Evolutionary conservation across 1,284 basidiomycete genomes (phyloP).

Genomic region (Apiotrichum akiyoshidainum): DNA sequence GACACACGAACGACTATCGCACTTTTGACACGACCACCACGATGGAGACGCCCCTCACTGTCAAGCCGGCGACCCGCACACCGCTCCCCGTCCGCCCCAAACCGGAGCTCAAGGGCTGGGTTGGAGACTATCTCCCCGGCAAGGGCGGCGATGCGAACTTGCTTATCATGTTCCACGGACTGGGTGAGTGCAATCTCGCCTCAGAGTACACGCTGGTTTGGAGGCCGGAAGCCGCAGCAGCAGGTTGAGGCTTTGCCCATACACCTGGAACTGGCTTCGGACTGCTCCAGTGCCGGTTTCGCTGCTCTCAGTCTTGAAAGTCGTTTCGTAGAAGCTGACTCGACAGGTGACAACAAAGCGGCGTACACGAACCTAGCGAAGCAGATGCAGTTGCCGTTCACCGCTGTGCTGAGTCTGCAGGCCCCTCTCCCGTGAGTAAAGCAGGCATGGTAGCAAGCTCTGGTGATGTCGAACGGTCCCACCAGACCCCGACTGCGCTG

Average conservation of each 20-base stretch:
- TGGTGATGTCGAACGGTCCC: no score
- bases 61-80: slow-evolving; percentile 26
- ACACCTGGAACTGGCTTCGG: no score
- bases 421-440: slow-evolving; percentile 70
- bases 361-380: slow-evolving; percentile 72
- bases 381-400: slow-evolving; percentile 76
- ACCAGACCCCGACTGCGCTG: no score
- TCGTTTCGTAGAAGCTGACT: no score
- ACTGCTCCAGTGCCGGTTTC: no score
- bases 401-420: slow-evolving; percentile 72
- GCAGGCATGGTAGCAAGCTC: no score
- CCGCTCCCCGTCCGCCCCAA: slow-evolving; percentile 6
- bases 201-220: no score
- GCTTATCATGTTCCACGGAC: slow-evolving; percentile 78
- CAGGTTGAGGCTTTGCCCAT: no score
- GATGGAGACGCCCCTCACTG: slow-evolving; percentile 24
- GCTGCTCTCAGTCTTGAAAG: no score
- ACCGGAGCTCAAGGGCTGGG: slow-evolving; percentile 26
- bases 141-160: slow-evolving; percentile 71
- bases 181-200: slow-evolving; percentile 54
- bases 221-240: no score
- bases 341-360: slow-evolving; percentile 61
- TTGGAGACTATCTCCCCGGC: slow-evolving; percentile 52
- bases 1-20: neutral
- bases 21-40: neutral